These are phyloP conservation scores for Postia placenta DNA, from an alignment of 768 basidiomycete species.

Conservation along the genomic window DNA sequence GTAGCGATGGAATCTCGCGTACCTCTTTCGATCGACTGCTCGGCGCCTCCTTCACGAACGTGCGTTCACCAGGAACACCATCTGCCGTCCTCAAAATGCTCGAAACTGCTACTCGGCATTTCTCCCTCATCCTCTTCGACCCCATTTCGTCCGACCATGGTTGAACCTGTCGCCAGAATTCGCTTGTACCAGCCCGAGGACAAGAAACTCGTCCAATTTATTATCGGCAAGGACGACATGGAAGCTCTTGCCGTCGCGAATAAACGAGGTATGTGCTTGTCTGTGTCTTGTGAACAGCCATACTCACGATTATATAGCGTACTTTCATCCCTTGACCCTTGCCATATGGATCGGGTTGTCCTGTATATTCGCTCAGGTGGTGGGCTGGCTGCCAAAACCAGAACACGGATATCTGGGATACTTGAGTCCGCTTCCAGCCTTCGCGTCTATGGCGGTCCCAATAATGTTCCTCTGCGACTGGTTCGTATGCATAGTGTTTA, in stretches of 20 bases:
- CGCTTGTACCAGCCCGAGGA: conserved; percentile 47
- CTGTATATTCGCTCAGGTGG: conserved; percentile 47
- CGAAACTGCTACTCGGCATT: not conserved
- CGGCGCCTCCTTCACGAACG: conserved; percentile 14
- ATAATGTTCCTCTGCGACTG: conserved; percentile 67
- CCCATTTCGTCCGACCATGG: no score
- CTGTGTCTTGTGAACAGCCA: not conserved
- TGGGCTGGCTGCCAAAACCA: conserved; percentile 64
- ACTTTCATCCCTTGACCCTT: conserved; percentile 52
- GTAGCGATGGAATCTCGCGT: not conserved
- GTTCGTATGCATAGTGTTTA: conserved; percentile 32
- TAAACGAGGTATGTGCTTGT: conserved; percentile 37
- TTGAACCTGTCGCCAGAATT: conserved; percentile 31
- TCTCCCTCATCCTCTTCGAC: not conserved
- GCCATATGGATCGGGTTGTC: conserved; percentile 58
- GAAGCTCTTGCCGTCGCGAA: conserved; percentile 67
- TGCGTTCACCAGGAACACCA: conserved; percentile 8
- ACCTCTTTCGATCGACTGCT: not conserved
- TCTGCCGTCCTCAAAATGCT: not conserved
- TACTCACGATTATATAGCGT: no score
- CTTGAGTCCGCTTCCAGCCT: conserved; percentile 56
- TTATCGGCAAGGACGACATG: conserved; percentile 59
- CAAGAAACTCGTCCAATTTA: conserved; percentile 55
- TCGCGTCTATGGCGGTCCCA: conserved; percentile 58
- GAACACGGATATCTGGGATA: conserved; percentile 41